A percentile compares a stretch with the other conserved stretches of the same genome.
Evolutionary conservation across 202 grass and related monocot species (phyloP).

Genomic region (Setaria viridis): DNA sequence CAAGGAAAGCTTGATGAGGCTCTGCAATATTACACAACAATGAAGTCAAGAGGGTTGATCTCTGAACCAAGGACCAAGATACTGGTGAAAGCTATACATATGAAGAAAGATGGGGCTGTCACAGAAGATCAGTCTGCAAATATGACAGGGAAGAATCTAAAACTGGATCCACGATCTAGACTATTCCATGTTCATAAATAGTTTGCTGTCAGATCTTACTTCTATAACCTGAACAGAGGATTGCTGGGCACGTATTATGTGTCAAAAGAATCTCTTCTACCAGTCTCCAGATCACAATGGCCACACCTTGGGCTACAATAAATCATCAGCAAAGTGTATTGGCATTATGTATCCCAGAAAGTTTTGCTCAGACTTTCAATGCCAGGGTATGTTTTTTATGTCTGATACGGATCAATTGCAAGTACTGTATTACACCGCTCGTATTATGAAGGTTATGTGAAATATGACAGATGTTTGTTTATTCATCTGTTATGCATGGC

Average conservation of each 20-base stretch:
- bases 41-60: slow-evolving; percentile 74
- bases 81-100: slow-evolving; percentile 67
- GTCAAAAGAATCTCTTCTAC: not conserved
- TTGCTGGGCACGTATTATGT: not conserved
- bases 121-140: slow-evolving; percentile 34
- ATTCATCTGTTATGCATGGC: too few relatives aligned
- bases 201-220: not conserved
- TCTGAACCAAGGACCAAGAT: slow-evolving; percentile 73
- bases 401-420: slow-evolving; percentile 15
- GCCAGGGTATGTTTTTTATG: slow-evolving; percentile 3
- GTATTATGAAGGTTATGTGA: not conserved
- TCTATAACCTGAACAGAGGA: not conserved
- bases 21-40: slow-evolving; percentile 66
- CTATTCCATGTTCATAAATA: slow-evolving; percentile 46
- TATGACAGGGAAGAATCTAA: slow-evolving; percentile 29
- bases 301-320: slow-evolving; percentile 6
- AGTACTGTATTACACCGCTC: not conserved
- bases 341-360: slow-evolving; percentile 21
- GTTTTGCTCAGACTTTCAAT: not conserved
- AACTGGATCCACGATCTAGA: slow-evolving; percentile 41
- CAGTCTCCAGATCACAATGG: not conserved
- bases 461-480: too few relatives aligned
- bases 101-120: slow-evolving; percentile 51
- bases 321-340: not conserved
- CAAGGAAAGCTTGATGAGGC: slow-evolving; percentile 71